Evolutionary conservation across 108 stramenopile genomes (phyloP), one percentile per base, ranked within the genome.

Genomic region (Hondaea fermentalgiana): DNA sequence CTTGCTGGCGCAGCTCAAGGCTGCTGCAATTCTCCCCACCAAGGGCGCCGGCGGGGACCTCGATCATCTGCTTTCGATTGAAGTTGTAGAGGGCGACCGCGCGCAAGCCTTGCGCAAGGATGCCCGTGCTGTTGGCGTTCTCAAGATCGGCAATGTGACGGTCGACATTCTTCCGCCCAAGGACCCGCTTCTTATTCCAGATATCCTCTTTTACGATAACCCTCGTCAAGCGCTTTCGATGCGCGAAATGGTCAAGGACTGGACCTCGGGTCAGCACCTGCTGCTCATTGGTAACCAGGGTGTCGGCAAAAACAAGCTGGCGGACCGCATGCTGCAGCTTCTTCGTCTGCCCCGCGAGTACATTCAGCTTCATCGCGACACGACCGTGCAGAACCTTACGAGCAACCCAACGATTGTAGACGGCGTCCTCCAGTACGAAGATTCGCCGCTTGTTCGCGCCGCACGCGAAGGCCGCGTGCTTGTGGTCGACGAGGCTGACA

Each of bases 401-500:
- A 72, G 91, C 45, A 89, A 90, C 5, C 96, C 96, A 21, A 88
- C 94, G 5, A 87, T 97, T 10, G 93, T 93, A 76, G 92, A 93
- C 88, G 97, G 97, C 10, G 89, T 72, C 21, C 90, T 97, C 29
- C 88, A 95, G 0, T 96, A 91, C 69, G 91, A 91, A 51, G 97
- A 97, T 90, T 95, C 96, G 3, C 95, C 96, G 14, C 90, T 97
- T 57, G 93, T 96, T 16, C 72, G 95, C 69, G 97, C 97, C n/a
- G 94, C 93, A 21, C 92, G 88, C 57, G 23, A 94, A 5, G 97
- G 97, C 12, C 89, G 95, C 0, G 91, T 92, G 5, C 91, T 97
- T 29, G 95, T 97, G 4, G 72, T 97, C 4, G 97, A 97, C 87
- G 97, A 97, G 92, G 97, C 96, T 14, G 97, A 97, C 91, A 97